phyloP scores from a whole-genome alignment of 768 basidiomycete genomes.

The Roridomyces roridus region DNA sequence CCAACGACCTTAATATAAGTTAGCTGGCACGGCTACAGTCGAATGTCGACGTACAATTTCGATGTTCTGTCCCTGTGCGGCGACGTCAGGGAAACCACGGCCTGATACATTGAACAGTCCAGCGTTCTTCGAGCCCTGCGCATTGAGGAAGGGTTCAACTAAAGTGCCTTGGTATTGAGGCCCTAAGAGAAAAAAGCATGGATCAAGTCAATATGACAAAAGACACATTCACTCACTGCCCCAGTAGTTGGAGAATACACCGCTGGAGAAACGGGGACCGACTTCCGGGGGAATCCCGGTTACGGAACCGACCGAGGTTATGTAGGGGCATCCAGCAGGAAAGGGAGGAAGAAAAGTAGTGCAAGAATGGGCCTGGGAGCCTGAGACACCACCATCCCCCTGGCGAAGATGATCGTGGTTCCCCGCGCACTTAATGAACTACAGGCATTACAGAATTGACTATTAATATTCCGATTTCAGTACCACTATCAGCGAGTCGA shows the following conservation, averaged over 20 bases:
- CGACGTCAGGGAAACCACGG: conserved; percentile 38
- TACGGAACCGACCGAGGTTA: conserved; percentile 12
- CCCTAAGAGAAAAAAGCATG: conserved; percentile 36
- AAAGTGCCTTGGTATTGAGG: conserved; percentile 25
- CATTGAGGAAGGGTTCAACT: conserved; percentile 32
- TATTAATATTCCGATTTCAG: background rate
- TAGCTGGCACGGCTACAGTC: background rate
- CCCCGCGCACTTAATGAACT: conserved; percentile 54
- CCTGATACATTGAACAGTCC: conserved; percentile 38
- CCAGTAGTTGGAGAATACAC: conserved; percentile 11
- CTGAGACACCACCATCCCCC: conserved; percentile 52
- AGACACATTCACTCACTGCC: conserved; percentile 16
- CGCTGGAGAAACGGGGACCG: conserved; percentile 2
- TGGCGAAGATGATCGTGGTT: conserved; percentile 48
- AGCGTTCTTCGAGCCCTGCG: conserved; percentile 22
- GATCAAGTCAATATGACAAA: conserved; percentile 37
- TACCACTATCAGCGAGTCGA: background rate
- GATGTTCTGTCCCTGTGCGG: conserved; percentile 8
- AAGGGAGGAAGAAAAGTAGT: conserved; percentile 5
- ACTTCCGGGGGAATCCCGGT: background rate
- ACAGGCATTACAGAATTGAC: conserved; percentile 33
- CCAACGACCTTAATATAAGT: background rate
- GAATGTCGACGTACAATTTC: background rate
- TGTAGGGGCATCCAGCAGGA: conserved; percentile 10
- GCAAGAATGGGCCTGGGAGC: conserved; percentile 3